These are phyloP conservation scores for Acanthamoeba triangularis DNA, from an alignment of 208 protist species.

Conservation along the genomic window DNA sequence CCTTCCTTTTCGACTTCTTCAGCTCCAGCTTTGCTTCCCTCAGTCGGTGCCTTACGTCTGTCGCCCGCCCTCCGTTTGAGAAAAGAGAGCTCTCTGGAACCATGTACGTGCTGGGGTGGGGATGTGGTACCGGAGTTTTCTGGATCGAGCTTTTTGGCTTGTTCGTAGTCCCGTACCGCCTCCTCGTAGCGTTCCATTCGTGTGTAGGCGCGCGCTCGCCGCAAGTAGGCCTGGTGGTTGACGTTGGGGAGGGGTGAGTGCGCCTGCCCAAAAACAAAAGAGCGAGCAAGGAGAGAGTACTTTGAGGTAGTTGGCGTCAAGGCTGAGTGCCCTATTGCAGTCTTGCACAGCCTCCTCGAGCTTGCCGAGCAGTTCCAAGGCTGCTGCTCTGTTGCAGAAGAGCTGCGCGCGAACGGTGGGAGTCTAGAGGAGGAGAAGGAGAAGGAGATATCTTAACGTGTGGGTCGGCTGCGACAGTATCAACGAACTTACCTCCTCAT, in stretches of 20 bases:
- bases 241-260: too few species aligned
- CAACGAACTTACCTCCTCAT: constrained; percentile 58
- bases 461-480: not conserved
- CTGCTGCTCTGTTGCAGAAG: constrained; percentile 83
- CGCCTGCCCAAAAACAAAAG: too few species aligned
- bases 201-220: constrained; percentile 76
- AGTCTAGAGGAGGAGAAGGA: not conserved
- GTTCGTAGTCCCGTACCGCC: constrained; percentile 85
- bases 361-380: constrained; percentile 73
- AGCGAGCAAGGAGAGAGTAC: not conserved
- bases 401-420: constrained; percentile 73
- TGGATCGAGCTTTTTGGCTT: constrained; percentile 65
- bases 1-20: constrained; percentile 87
- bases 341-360: constrained; percentile 26
- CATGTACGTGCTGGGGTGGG: too few species aligned
- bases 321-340: constrained; percentile 41
- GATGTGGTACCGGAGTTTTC: not conserved
- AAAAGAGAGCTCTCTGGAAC: too few species aligned
- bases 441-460: too few species aligned
- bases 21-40: constrained; percentile 85
- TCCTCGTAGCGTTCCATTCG: constrained; percentile 82
- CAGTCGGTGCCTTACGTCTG: constrained; percentile 78
- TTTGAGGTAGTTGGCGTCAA: constrained; percentile 34
- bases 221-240: constrained; percentile 76
- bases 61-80: not conserved